Evolutionary conservation across 2,329 filamentous ascomycete genomes (phyloP).

Genomic region (Aspergillus nomiae): DNA sequence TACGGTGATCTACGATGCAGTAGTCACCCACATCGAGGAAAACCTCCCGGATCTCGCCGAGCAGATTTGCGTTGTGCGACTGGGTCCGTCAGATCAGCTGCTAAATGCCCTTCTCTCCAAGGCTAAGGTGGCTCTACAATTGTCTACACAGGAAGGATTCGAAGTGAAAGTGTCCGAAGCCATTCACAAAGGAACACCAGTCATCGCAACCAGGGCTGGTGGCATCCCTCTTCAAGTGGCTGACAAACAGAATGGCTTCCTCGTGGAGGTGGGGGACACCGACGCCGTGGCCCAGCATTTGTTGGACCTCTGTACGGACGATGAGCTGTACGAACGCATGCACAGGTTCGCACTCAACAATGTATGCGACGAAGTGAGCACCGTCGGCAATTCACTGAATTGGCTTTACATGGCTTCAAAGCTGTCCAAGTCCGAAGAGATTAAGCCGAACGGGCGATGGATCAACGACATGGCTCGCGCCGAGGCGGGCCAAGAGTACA

Average conservation of each 20-base stretch:
- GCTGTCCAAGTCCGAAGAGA: slow-evolving; percentile 58
- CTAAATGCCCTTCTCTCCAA: slow-evolving; percentile 75
- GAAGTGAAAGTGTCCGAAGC: slow-evolving; percentile 86
- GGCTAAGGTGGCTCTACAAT: slow-evolving; percentile 72
- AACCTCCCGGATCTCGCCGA: slow-evolving; percentile 63
- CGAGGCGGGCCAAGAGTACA: slow-evolving; percentile 62
- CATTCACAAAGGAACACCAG: slow-evolving; percentile 74
- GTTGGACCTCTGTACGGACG: slow-evolving; percentile 65
- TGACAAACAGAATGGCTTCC: slow-evolving; percentile 69
- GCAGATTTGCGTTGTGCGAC: slow-evolving; percentile 73
- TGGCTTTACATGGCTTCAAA: slow-evolving; percentile 79
- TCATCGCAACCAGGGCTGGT: slow-evolving; percentile 75
- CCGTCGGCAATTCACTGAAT: slow-evolving; percentile 73
- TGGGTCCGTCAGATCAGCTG: slow-evolving; percentile 77
- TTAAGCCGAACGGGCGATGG: slow-evolving; percentile 66
- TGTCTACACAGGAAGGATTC: slow-evolving; percentile 80
- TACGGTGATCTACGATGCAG: slow-evolving; percentile 70
- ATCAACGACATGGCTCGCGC: slow-evolving; percentile 74
- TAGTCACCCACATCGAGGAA: slow-evolving; percentile 66
- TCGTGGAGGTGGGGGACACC: slow-evolving; percentile 72
- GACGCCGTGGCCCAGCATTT: slow-evolving; percentile 69
- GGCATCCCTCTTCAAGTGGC: slow-evolving; percentile 79
- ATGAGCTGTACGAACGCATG: slow-evolving; percentile 67
- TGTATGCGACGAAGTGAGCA: slow-evolving; percentile 80
- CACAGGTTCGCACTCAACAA: slow-evolving; percentile 63